Base-by-base conservation (phyloP, 495 filamentous ascomycete species). In the Penicillium fimorum region DNA sequence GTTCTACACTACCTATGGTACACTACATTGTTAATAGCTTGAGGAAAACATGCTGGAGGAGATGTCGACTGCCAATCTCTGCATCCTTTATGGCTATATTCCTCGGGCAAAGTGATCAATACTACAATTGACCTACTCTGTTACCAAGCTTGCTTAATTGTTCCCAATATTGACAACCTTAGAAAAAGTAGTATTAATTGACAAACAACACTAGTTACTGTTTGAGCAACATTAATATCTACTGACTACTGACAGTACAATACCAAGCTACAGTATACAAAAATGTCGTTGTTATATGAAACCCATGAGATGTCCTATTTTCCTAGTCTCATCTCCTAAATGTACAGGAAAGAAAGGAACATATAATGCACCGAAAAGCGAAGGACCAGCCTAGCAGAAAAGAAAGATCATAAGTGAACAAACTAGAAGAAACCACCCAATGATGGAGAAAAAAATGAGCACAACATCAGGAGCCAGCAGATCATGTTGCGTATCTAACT, bases 311-410 rank as follows among this genome's bases (percentile, higher is more conserved):
- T 50, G 29, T 44, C 33, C 24, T 27, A 44, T 32, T 43, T 47
- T 41, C 30, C 40, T 48, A 53, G 38, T 29, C 37, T 24, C 56
- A 62, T 62, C 44, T 51, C 47, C 29, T 44, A 54, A 66, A 61
- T 63, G 46, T 70, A 70, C 64, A 70, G 25, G 50, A 54, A 41
- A 35, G 44, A 63, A n/a, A 62, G 55, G 40, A 45, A 55, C 57
- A 59, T 41, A 65, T 56, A 25, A 29, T 59, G 53, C 47, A 54
- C 30, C 38, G 45, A 58, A 64, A 49, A 51, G 33, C 59, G 65
- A 35, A 37, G 61, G 60, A 61, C 59, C 61, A 37, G 29, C 51
- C 59, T 48, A 47, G 41, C n/a, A 17, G 12, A 25, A 41, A 29
- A 47, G 42, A 49, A 35, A 55, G 41, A 60, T 57, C 20, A 25